These are phyloP conservation scores for Lepidium sativum DNA, from an alignment of 345 rosid species.

Conservation along the genomic window DNA sequence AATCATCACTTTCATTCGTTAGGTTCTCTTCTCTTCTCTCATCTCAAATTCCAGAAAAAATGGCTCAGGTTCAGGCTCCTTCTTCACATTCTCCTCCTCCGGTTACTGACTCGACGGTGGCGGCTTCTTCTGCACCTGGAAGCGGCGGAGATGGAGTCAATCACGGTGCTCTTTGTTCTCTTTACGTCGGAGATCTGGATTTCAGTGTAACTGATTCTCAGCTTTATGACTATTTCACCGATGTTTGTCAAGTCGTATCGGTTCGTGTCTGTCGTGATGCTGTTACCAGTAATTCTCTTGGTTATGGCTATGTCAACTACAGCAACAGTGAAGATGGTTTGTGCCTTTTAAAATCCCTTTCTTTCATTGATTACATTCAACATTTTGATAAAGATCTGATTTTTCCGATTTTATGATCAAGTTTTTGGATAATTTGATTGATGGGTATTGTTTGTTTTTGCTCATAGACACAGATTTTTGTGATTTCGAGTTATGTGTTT, in stretches of 20 bases:
- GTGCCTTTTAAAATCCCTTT: not conserved
- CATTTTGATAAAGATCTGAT: not conserved
- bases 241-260: constrained; percentile 49
- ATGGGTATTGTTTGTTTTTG: constrained; percentile 15
- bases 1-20: not conserved
- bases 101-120: not conserved
- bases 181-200: constrained; percentile 80
- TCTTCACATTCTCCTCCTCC: constrained; percentile 9
- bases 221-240: constrained; percentile 57
- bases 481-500: not conserved
- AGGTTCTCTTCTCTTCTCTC: not conserved
- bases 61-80: constrained; percentile 43
- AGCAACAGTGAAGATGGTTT: constrained; percentile 68
- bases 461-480: not conserved
- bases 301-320: constrained; percentile 89
- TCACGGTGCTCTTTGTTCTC: constrained; percentile 47
- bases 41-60: not conserved
- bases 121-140: not conserved
- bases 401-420: not conserved
- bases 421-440: not conserved
- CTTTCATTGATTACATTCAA: not conserved
- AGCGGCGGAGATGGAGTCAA: constrained; percentile 15
- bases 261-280: constrained; percentile 68
- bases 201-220: constrained; percentile 54
- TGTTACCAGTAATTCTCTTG: constrained; percentile 65